Conservation (phyloP, 306 rosid genomes). For the Spatholobus suberectus region DNA sequence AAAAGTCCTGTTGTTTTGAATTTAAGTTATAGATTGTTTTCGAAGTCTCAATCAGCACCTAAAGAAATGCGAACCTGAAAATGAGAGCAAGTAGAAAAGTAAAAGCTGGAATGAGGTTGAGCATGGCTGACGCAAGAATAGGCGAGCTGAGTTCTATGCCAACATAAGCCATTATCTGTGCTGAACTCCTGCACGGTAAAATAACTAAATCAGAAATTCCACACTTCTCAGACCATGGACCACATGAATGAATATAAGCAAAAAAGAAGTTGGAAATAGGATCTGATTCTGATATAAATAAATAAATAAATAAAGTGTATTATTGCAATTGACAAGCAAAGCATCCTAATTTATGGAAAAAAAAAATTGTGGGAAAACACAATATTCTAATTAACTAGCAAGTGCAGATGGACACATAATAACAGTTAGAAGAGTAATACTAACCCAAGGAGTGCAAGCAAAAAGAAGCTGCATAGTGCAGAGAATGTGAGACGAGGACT, state of each 20-base stretch:
- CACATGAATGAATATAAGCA: not conserved
- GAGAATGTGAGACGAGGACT: conserved; percentile 47
- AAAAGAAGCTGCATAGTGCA: conserved; percentile 40
- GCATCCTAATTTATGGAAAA: too few species aligned
- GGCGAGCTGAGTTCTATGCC: conserved; percentile 65
- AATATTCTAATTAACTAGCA: not conserved
- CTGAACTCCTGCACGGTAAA: conserved; percentile 41
- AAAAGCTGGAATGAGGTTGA: conserved; percentile 63
- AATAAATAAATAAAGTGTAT: not conserved
- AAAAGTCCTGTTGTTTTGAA: not conserved
- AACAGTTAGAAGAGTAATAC: conserved; percentile 19
- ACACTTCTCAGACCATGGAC: not conserved
- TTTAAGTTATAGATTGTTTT: too few species aligned
- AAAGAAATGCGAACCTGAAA: conserved; percentile 50
- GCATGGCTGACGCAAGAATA: conserved; percentile 53
- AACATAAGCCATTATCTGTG: conserved; percentile 40
- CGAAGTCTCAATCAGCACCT: not conserved
- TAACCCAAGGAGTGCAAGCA: conserved; percentile 46
- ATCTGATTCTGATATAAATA: too few species aligned
- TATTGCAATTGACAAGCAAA: not conserved
- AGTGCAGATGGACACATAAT: not conserved
- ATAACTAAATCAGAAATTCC: not conserved
- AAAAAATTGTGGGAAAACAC: not conserved
- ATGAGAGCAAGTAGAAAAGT: conserved; percentile 60
- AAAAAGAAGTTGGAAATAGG: not conserved